A percentile compares a stretch with the other conserved stretches of the same genome.
Evolutionary conservation across 2,329 filamentous ascomycete genomes (phyloP).

Genomic region (Metarhizium album): DNA sequence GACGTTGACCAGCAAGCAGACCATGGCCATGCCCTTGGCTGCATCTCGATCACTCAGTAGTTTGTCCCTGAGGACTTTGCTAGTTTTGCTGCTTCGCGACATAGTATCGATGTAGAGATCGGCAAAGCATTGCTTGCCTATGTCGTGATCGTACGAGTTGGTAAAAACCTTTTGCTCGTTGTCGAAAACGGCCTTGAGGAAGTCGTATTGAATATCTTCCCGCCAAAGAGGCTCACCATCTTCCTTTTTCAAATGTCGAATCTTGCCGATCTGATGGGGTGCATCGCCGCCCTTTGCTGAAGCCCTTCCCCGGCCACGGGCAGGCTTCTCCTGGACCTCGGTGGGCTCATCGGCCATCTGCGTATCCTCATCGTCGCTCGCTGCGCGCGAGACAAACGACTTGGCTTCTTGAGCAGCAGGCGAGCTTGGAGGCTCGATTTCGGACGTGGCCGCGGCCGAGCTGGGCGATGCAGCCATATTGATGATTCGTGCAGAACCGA

Average conservation of each 20-base stretch:
- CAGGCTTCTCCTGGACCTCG: conserved; percentile 30
- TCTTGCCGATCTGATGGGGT: conserved; percentile 49
- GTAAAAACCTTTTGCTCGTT: conserved; percentile 70
- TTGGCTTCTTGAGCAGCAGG: conserved; percentile 31
- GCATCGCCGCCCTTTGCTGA: conserved; percentile 23
- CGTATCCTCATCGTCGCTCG: conserved; percentile 37
- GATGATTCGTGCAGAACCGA: not conserved
- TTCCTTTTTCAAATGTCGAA: conserved; percentile 77
- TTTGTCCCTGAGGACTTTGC: conserved; percentile 96
- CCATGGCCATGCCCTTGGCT: conserved; percentile 98
- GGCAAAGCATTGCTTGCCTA: conserved; percentile 69
- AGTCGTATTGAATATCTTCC: conserved; percentile 81
- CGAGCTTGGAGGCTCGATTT: conserved; percentile 35
- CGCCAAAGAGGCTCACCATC: conserved; percentile 82
- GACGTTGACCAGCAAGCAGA: conserved; percentile 92
- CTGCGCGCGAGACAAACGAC: conserved; percentile 34
- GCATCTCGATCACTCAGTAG: conserved; percentile 82
- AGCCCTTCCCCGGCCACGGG: conserved; percentile 24
- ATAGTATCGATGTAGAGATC: conserved; percentile 98
- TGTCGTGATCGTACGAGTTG: conserved; percentile 66
- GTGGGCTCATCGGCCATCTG: conserved; percentile 31
- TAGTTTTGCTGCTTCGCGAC: conserved; percentile 97
- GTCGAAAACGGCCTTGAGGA: conserved; percentile 70
- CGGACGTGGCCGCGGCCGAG: conserved; percentile 31
- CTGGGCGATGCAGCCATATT: conserved; percentile 30